Evolutionary conservation across 768 basidiomycete genomes (phyloP).

Genomic region (Phaeotremella skinneri): DNA sequence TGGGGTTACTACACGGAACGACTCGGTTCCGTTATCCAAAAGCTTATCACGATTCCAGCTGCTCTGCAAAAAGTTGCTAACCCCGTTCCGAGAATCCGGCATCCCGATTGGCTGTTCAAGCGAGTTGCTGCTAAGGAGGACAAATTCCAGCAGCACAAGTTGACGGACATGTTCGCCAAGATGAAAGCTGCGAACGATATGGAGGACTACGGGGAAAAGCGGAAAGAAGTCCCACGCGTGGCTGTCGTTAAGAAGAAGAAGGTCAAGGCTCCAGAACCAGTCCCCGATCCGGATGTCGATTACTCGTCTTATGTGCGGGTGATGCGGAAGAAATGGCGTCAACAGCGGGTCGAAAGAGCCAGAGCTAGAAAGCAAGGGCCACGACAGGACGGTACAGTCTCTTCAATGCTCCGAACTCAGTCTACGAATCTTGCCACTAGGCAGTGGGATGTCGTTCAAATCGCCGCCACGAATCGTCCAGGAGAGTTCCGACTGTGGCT

Average conservation of each 20-base stretch:
- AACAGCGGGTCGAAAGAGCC: conserved; percentile 56
- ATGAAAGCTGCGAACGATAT: conserved; percentile 58
- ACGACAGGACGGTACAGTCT: conserved; percentile 54
- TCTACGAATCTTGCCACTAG: conserved; percentile 57
- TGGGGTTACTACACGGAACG: conserved; percentile 99
- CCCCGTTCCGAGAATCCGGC: conserved; percentile 89
- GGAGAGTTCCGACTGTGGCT: conserved; percentile 90
- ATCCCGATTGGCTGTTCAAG: conserved; percentile 95
- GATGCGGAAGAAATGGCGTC: conserved; percentile 75
- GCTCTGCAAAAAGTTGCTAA: conserved; percentile 97
- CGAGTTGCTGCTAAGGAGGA: conserved; percentile 84
- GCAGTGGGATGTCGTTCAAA: conserved; percentile 90
- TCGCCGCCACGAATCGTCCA: conserved; percentile 65
- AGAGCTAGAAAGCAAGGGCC: conserved; percentile 33
- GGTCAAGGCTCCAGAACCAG: conserved; percentile 55
- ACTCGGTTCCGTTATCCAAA: conserved; percentile 95
- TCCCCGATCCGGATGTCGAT: conserved; percentile 62
- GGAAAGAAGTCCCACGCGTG: conserved; percentile 21
- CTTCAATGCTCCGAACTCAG: conserved; percentile 71
- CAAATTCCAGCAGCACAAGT: conserved; percentile 97
- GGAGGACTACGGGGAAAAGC: conserved; percentile 58
- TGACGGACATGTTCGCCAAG: conserved; percentile 83
- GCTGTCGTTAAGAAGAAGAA: conserved; percentile 60
- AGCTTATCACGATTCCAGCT: conserved; percentile 97
- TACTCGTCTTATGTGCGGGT: conserved; percentile 77